Conservation (phyloP, 2,329 filamentous ascomycete species). For the Grosmannia penicillata region DNA sequence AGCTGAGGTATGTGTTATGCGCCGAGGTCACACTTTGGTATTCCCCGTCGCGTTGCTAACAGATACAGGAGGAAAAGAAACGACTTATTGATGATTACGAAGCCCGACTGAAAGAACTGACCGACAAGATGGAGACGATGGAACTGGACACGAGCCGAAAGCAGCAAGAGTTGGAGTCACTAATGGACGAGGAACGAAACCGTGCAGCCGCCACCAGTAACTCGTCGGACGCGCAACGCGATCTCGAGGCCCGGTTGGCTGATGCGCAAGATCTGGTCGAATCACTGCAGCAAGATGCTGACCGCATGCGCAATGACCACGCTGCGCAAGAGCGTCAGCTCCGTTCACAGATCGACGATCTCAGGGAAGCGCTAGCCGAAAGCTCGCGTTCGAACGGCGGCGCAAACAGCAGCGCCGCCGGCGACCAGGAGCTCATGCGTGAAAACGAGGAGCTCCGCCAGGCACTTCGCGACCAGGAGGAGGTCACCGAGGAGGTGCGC, state of each 20-base stretch:
- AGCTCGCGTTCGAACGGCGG: conserved; percentile 7
- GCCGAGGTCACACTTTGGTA: no score
- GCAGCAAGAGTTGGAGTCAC: conserved; percentile 50
- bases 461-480: conserved; percentile 58
- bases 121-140: conserved; percentile 57
- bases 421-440: conserved; percentile 41
- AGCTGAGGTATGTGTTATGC: conserved; percentile 23
- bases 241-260: conserved; percentile 58
- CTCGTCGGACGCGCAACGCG: conserved; percentile 49
- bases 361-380: conserved; percentile 20
- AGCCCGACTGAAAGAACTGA: conserved; percentile 57
- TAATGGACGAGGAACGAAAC: conserved; percentile 44
- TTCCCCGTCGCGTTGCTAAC: no score
- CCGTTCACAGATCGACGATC: conserved; percentile 45
- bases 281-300: conserved; percentile 66
- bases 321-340: conserved; percentile 47
- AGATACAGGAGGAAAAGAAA: conserved; percentile 6
- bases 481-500: conserved; percentile 74
- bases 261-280: conserved; percentile 65
- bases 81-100: conserved; percentile 65
- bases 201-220: conserved; percentile 39
- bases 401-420: conserved; percentile 15
- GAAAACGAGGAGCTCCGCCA: conserved; percentile 56
- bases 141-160: conserved; percentile 57
- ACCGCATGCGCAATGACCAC: conserved; percentile 56